A percentile compares a stretch with the other conserved stretches of the same genome.
Evolutionary conservation across 139 green algal genomes (phyloP).

Genomic region (Volvox africanus): DNA sequence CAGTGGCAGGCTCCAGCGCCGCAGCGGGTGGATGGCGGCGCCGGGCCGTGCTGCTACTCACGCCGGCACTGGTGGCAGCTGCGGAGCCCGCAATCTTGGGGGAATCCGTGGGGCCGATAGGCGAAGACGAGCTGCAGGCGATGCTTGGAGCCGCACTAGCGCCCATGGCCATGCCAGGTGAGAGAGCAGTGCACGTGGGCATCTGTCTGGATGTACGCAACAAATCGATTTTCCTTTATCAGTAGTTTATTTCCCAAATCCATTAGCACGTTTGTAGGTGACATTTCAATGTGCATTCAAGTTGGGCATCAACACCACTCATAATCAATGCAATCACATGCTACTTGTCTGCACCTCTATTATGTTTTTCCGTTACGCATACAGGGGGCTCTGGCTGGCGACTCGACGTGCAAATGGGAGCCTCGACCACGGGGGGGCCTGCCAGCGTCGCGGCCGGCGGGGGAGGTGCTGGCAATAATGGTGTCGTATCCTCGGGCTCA

Average conservation of each 20-base stretch:
- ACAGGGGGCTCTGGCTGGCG: constrained; percentile 24
- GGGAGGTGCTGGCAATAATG: background rate
- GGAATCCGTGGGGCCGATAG: background rate
- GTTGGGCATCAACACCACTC: too few relatives aligned
- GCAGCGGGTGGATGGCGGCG: constrained; percentile 32
- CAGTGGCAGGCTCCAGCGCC: background rate
- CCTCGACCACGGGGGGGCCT: background rate
- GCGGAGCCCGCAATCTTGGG: background rate
- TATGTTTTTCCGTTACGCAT: background rate
- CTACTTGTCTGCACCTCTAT: background rate
- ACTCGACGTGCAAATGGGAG: constrained; percentile 1
- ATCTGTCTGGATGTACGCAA: background rate
- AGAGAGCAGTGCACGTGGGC: background rate
- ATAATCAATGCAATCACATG: too few relatives aligned
- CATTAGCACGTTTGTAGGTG: too few relatives aligned
- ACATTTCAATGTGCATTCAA: too few relatives aligned
- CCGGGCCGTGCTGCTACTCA: constrained; percentile 39
- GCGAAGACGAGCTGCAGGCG: constrained; percentile 18
- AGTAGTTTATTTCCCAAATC: background rate
- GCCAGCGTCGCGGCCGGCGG: background rate
- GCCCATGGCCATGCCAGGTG: constrained; percentile 48
- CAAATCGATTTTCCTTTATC: background rate
- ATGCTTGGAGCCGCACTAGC: constrained; percentile 44
- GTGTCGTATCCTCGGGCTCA: background rate
- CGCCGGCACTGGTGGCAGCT: constrained; percentile 12